Evolutionary conservation across 208 protist species (phyloP).

Genomic region (Crithidia bombi): DNA sequence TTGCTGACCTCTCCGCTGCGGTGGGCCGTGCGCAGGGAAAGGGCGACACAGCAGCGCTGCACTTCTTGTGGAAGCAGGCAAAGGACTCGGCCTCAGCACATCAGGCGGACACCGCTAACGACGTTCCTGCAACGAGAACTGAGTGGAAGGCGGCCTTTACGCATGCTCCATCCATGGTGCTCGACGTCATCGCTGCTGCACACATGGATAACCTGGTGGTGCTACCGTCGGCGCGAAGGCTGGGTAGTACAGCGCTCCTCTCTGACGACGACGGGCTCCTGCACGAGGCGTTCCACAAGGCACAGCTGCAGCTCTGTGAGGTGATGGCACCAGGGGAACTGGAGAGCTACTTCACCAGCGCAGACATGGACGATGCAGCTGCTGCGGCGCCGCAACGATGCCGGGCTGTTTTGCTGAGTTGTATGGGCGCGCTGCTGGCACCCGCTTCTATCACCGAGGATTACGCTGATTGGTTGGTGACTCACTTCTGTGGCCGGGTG

Average conservation of each 20-base stretch:
- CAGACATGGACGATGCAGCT: not conserved
- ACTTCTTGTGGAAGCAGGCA: conserved; percentile 3
- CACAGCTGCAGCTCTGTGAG: conserved; percentile 25
- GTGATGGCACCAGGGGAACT: conserved; percentile 34
- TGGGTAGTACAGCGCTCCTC: not conserved
- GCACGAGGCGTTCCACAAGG: conserved; percentile 7
- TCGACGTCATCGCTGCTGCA: conserved; percentile 24
- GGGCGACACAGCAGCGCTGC: not conserved
- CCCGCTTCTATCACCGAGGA: conserved; percentile 28
- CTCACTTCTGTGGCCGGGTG: conserved; percentile 61
- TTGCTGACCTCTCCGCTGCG: not conserved
- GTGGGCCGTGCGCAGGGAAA: not conserved
- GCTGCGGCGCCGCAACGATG: not conserved
- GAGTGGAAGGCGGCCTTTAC: conserved; percentile 18
- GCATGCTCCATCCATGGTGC: conserved; percentile 14
- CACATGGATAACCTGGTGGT: conserved; percentile 21
- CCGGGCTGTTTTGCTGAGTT: conserved; percentile 41
- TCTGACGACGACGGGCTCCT: not conserved
- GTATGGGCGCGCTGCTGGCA: conserved; percentile 60
- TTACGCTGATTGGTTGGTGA: conserved; percentile 51
- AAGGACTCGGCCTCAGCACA: not conserved
- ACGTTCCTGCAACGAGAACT: not conserved
- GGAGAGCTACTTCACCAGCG: conserved; percentile 38
- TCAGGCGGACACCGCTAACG: not conserved
- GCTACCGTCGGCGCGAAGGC: not conserved